These are phyloP conservation scores for Cyclotella atomus DNA, from an alignment of 108 stramenopile species.

Conservation along the genomic window DNA sequence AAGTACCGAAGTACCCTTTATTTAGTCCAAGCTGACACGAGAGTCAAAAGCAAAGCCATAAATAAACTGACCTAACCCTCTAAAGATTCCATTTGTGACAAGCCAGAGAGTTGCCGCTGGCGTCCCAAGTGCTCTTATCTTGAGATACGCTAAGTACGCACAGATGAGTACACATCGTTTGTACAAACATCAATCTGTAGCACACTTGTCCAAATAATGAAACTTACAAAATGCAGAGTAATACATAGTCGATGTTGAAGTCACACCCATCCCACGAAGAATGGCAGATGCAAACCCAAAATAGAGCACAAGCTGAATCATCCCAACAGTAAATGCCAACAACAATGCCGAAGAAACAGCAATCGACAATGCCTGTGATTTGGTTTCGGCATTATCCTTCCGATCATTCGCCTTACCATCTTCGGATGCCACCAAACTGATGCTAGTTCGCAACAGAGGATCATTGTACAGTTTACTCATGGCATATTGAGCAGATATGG, in stretches of 20 bases:
- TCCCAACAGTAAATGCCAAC: slow-evolving; percentile 81
- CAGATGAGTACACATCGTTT: too few species aligned
- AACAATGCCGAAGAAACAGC: slow-evolving; percentile 88
- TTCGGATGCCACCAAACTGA: slow-evolving; percentile 87
- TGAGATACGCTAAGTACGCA: slow-evolving; percentile 73
- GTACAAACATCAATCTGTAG: too few species aligned
- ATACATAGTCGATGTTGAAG: slow-evolving; percentile 71
- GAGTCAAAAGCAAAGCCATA: too few species aligned
- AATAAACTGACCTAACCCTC: slow-evolving; percentile 70
- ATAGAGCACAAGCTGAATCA: slow-evolving; percentile 80
- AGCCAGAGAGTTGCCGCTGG: slow-evolving; percentile 92
- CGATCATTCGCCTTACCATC: slow-evolving; percentile 58
- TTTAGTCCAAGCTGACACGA: too few species aligned
- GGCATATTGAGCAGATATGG: slow-evolving; percentile 92
- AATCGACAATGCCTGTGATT: slow-evolving; percentile 57
- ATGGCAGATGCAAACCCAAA: slow-evolving; percentile 62
- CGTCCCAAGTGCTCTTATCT: slow-evolving; percentile 82
- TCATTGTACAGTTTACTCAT: slow-evolving; percentile 92
- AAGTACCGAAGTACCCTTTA: too few species aligned
- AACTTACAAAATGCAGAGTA: slow-evolving; percentile 58
- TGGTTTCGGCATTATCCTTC: neutral
- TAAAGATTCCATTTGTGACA: slow-evolving; percentile 92
- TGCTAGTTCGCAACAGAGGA: slow-evolving; percentile 87
- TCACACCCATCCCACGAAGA: slow-evolving; percentile 79
- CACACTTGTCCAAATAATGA: too few species aligned